Evolutionary conservation across 805 yeast species (phyloP), one percentile per base, ranked within the genome.

Genomic region (Candida nonsorbophila): DNA sequence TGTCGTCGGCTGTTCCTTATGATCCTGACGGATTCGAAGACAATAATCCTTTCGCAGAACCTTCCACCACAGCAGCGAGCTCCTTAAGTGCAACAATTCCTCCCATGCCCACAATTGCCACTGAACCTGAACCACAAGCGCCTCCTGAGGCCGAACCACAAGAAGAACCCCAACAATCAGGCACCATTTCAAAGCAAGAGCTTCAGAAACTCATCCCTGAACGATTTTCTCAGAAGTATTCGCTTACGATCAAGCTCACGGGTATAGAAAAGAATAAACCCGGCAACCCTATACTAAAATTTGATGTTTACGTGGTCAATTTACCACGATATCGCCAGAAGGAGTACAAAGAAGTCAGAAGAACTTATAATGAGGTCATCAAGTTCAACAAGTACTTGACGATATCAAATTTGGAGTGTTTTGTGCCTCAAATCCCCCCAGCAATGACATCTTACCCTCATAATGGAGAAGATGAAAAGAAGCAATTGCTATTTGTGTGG

Each of bases 371-470:
- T 35, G 98, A 92, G 53, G 67, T 87, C 41, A 74, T 72, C 18
- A 74, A 77, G 36, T 74, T 92, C 45, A 84, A 84, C 55, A 77
- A 76, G 41, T 90, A 83, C 49, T 60, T 92, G 38, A 77, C 78
- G 33, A 77, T 79, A 13, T 84, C 94, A 21, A 82, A 87, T 46
- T 79, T 90, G 18, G 97, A 92, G 53, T 88, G 92, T 32, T 87
- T 90, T 57, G 87, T 92, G 4, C 97, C 97, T 0, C 78, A 94
- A 5, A 63, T 92, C 23, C 97, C 97, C 0, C 61, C 67, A 13
- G 65, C 92, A 1, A 69, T 65, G 5, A 82, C 95, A 1, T 71
- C 87, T 12, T 88, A 78, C 47, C 94, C 95, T 15, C 63, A 77
- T n/a, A 84, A 84, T 30, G 84, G 88, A 25, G 82, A 82, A 16